A percentile compares a stretch with the other conserved stretches of the same genome.
These are phyloP conservation scores for Vitis hybrid DNA, from an alignment of 177 flowering plant genomes.

Conservation along the genomic window DNA sequence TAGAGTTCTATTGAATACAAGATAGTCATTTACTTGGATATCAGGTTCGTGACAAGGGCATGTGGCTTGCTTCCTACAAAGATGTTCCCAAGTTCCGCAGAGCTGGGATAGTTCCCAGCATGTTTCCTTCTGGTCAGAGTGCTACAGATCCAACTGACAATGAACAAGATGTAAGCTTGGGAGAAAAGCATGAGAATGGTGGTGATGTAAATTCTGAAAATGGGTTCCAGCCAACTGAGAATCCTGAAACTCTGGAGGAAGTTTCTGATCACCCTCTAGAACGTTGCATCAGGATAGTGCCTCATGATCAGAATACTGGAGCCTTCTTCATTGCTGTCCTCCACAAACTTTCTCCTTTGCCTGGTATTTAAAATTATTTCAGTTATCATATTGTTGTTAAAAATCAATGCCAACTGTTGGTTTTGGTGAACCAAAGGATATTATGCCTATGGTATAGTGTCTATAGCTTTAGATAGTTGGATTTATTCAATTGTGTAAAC, in stretches of 20 bases:
- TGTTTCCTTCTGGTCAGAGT: conserved; percentile 88
- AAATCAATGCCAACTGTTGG: not conserved
- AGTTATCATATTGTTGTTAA: not conserved
- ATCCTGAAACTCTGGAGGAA: conserved; percentile 39
- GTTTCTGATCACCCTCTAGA: conserved; percentile 72
- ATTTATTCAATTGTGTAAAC: not conserved
- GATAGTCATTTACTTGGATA: not conserved
- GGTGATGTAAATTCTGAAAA: conserved; percentile 22
- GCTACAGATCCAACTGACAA: conserved; percentile 23
- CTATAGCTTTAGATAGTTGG: not conserved
- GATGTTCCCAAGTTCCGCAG: conserved; percentile 52
- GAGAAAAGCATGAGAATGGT: conserved; percentile 27
- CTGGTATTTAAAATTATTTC: conserved; percentile 44
- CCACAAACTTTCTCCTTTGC: conserved; percentile 61
- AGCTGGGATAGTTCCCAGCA: conserved; percentile 60
- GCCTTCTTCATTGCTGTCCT: conserved; percentile 96
- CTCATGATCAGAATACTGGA: conserved; percentile 97
- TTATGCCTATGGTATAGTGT: not conserved
- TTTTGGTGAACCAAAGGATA: not conserved
- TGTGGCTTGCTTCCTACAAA: conserved; percentile 75
- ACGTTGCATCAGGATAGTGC: conserved; percentile 87
- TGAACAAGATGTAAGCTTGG: conserved; percentile 18
- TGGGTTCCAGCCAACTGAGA: conserved; percentile 22
- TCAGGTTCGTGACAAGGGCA: conserved; percentile 85
- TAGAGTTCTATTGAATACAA: no score